These are phyloP conservation scores for Aurantiochytrium sp. DNA, from an alignment of 108 stramenopile genomes.

Conservation along the genomic window DNA sequence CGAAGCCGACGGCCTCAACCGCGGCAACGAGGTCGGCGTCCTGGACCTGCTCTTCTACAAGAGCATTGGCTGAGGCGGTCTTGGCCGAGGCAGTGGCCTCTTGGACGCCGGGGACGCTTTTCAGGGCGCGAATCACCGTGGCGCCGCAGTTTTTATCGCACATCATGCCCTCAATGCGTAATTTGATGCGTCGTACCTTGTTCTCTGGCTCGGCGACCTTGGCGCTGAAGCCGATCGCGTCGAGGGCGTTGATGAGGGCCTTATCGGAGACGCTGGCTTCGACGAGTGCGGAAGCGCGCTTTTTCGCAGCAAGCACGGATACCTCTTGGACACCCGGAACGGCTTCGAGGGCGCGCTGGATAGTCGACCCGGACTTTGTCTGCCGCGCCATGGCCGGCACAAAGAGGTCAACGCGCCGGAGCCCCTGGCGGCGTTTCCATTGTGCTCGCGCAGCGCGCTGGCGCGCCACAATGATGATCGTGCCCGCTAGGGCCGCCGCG, in stretches of 20 bases:
- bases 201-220: not conserved
- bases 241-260: not conserved
- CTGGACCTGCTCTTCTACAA: not conserved
- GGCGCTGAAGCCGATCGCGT: not conserved
- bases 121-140: conserved; percentile 33
- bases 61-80: conserved; percentile 33
- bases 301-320: not conserved
- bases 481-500: too few relatives aligned
- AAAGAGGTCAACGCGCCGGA: not conserved
- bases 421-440: not conserved
- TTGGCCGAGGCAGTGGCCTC: conserved; percentile 35
- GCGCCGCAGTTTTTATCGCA: conserved; percentile 48
- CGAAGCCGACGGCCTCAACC: conserved; percentile 30
- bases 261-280: not conserved
- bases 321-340: not conserved
- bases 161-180: conserved; percentile 45
- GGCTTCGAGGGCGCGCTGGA: not conserved
- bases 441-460: too few relatives aligned
- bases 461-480: too few relatives aligned
- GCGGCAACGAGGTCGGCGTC: not conserved
- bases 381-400: not conserved
- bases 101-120: conserved; percentile 33
- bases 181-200: not conserved
- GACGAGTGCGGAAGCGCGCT: not conserved
- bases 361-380: not conserved